These are phyloP conservation scores for Aspergillus ustus DNA, from an alignment of 2,329 filamentous ascomycete genomes.

Conservation along the genomic window DNA sequence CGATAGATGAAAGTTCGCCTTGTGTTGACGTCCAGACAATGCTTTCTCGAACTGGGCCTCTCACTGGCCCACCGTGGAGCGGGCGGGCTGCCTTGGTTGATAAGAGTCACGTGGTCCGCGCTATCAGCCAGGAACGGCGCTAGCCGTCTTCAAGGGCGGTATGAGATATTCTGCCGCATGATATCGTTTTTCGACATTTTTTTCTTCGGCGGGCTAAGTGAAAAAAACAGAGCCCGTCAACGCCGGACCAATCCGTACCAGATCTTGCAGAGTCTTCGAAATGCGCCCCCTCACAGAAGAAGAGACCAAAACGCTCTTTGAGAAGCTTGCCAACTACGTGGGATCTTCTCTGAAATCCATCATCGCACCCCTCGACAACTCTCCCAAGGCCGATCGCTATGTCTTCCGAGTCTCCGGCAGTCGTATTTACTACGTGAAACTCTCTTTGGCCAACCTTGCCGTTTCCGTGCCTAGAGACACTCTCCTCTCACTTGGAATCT, in stretches of 20 bases:
- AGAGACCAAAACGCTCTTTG: conserved; percentile 73
- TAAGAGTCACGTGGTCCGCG: neutral
- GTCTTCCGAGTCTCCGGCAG: conserved; percentile 83
- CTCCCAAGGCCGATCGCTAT: conserved; percentile 73
- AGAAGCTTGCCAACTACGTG: conserved; percentile 92
- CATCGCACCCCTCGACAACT: conserved; percentile 71
- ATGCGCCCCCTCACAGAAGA: conserved; percentile 81
- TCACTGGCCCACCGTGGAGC: neutral
- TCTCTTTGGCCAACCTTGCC: conserved; percentile 88
- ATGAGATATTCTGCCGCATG: neutral
- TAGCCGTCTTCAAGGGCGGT: conserved; percentile 2
- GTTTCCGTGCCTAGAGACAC: conserved; percentile 81
- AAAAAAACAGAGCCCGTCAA: neutral
- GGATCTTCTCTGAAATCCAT: conserved; percentile 84
- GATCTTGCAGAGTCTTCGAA: neutral
- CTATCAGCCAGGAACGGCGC: neutral
- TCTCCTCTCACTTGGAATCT: conserved; percentile 86
- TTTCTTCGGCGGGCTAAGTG: conserved; percentile 2
- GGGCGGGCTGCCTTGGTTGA: neutral
- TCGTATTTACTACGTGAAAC: conserved; percentile 89
- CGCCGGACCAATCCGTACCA: neutral
- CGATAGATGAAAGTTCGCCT: neutral
- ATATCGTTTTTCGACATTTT: conserved; percentile 10
- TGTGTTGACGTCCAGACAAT: neutral
- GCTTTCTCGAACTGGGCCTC: neutral